A percentile compares a stretch with the other conserved stretches of the same genome.
phyloP scores from a whole-genome alignment of 805 yeast species.

The Torulaspora gathmanii region DNA sequence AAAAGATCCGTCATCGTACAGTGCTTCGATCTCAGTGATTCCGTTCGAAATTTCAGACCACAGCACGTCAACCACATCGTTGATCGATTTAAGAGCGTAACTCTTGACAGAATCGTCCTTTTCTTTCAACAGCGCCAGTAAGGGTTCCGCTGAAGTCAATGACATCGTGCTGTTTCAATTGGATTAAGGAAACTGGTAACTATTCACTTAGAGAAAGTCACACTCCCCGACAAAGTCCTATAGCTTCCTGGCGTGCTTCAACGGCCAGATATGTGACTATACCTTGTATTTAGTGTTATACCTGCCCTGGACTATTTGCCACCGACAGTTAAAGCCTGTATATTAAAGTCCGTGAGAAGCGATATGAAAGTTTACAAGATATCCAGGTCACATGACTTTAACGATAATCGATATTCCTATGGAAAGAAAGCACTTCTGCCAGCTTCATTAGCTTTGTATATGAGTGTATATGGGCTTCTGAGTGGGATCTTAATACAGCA shows the following conservation, averaged over 20 bases:
- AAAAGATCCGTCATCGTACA: conserved; percentile 79
- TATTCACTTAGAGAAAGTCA: background rate
- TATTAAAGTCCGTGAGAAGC: conserved; percentile 2
- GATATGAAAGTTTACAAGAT: background rate
- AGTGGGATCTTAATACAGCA: conserved; percentile 55
- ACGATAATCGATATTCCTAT: background rate
- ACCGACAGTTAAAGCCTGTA: conserved; percentile 14
- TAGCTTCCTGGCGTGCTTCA: background rate
- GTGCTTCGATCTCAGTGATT: conserved; percentile 80
- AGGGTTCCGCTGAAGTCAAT: conserved; percentile 83
- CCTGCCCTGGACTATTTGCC: conserved; percentile 19
- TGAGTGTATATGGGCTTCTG: background rate
- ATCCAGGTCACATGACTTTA: background rate
- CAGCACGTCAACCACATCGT: conserved; percentile 77
- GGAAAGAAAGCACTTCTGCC: background rate
- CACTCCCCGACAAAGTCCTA: background rate
- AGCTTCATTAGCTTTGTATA: background rate
- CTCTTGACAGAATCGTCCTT: conserved; percentile 69
- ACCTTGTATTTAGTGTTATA: too few species aligned
- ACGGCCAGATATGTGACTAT: too few species aligned
- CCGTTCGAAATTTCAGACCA: conserved; percentile 98
- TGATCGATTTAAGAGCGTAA: conserved; percentile 79
- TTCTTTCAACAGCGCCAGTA: conserved; percentile 83
- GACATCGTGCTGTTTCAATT: conserved; percentile 32
- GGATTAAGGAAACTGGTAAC: background rate